Evolutionary conservation across 495 filamentous ascomycete species (phyloP).

Genomic region (Penicillium maclennaniae): DNA sequence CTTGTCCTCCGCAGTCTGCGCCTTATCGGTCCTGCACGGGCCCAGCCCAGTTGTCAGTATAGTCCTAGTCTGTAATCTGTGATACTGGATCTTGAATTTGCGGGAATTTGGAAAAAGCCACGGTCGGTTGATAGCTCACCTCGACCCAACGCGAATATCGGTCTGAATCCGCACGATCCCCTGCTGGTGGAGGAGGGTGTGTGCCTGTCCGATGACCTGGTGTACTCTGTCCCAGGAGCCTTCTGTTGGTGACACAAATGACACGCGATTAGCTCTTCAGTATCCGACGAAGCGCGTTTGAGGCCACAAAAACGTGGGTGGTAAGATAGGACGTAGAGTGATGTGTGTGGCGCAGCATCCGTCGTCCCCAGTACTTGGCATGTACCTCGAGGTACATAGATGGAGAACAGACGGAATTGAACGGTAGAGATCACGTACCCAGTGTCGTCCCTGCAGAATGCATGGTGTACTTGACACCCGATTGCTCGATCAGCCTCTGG

Average conservation of each 20-base stretch:
- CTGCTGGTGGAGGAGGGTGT: constrained; percentile 74
- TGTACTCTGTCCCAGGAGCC: constrained; percentile 90
- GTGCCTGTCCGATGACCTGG: constrained; percentile 84
- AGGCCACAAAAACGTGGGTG: neutral
- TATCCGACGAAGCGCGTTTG: neutral
- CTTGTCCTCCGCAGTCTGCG: constrained; percentile 63
- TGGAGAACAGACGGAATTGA: too few relatives aligned
- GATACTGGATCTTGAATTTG: neutral
- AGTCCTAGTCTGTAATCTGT: neutral
- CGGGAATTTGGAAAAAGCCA: neutral
- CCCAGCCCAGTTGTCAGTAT: constrained; percentile 13
- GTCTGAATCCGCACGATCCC: constrained; percentile 82
- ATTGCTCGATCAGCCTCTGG: constrained; percentile 76
- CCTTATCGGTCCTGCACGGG: constrained; percentile 59
- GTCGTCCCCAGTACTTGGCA: neutral
- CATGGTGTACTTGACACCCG: constrained; percentile 78
- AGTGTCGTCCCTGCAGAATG: constrained; percentile 90
- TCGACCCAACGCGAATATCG: constrained; percentile 81
- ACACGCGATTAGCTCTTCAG: neutral
- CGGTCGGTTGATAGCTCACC: constrained; percentile 45
- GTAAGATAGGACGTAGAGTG: neutral
- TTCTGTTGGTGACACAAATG: constrained; percentile 50
- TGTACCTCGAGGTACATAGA: neutral
- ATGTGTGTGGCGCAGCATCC: neutral
- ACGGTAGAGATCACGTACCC: constrained; percentile 50